These are phyloP conservation scores for Saccharomycopsis malanga DNA, from an alignment of 805 yeast species.

Conservation along the genomic window DNA sequence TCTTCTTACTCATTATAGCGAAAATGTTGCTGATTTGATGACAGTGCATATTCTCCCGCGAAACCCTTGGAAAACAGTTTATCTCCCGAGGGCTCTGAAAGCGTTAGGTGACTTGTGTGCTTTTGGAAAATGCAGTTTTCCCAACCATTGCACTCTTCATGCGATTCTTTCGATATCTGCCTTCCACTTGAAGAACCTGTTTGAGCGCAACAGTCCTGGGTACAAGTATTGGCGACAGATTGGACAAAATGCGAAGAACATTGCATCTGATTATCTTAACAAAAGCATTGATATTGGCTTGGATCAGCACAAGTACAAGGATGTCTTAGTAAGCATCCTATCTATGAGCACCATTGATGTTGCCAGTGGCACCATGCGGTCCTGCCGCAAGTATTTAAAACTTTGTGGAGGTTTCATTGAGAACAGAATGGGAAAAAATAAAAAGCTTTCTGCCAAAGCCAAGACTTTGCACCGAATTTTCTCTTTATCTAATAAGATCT, in stretches of 20 bases:
- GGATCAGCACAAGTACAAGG: conserved; percentile 66
- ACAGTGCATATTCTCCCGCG: conserved; percentile 49
- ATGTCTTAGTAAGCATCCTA: conserved; percentile 55
- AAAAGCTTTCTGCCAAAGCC: conserved; percentile 64
- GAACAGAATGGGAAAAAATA: conserved; percentile 48
- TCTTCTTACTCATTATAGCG: conserved; percentile 61
- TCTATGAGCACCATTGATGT: conserved; percentile 85
- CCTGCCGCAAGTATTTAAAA: conserved; percentile 65
- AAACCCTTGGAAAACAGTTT: conserved; percentile 86
- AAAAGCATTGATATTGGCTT: conserved; percentile 38
- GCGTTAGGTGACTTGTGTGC: conserved; percentile 79
- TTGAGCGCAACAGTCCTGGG: conserved; percentile 54
- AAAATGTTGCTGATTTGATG: conserved; percentile 74
- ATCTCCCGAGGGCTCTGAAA: conserved; percentile 72
- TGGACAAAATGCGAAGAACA: conserved; percentile 5
- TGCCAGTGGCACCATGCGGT: conserved; percentile 88
- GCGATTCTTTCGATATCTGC: conserved; percentile 79
- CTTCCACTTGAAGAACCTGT: conserved; percentile 68
- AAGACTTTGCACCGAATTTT: conserved; percentile 70
- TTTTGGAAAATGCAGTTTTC: conserved; percentile 64
- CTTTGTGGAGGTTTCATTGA: conserved; percentile 72
- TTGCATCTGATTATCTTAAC: conserved; percentile 13
- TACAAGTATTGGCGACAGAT: conserved; percentile 10
- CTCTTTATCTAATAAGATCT: conserved; percentile 65
- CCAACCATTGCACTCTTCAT: conserved; percentile 70